A percentile compares a stretch with the other conserved stretches of the same genome.
Conservation (phyloP, 805 yeast species). For the Candida parachauliodes region DNA sequence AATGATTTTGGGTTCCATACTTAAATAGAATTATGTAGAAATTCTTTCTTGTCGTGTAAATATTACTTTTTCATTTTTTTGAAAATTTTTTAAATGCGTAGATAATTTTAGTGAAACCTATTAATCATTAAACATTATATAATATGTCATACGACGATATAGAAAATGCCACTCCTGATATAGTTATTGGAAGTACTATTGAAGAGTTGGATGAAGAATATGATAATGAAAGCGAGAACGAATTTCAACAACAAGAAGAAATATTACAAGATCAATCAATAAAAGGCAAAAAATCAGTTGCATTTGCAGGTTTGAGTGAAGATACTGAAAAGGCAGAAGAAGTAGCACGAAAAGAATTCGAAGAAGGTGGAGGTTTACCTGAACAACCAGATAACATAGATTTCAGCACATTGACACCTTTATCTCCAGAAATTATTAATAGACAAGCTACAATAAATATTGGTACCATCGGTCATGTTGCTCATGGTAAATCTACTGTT, state of each 20-base stretch:
- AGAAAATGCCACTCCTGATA: slow-evolving; percentile 81
- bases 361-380: slow-evolving; percentile 98
- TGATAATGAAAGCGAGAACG: slow-evolving; percentile 45
- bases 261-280: slow-evolving; percentile 27
- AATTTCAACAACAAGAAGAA: slow-evolving; percentile 43
- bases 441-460: slow-evolving; percentile 99
- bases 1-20: slow-evolving; percentile 85
- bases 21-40: neutral
- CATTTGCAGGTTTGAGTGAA: slow-evolving; percentile 70
- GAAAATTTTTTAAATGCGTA: slow-evolving; percentile 3
- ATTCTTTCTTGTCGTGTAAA: slow-evolving; percentile 3
- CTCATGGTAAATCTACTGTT: slow-evolving; percentile 92
- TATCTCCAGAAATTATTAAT: slow-evolving; percentile 91
- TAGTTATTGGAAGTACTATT: slow-evolving; percentile 61
- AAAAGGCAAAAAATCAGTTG: slow-evolving; percentile 65
- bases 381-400: slow-evolving; percentile 93
- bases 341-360: slow-evolving; percentile 77
- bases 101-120: neutral
- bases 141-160: slow-evolving; percentile 70
- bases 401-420: slow-evolving; percentile 74
- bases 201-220: slow-evolving; percentile 36
- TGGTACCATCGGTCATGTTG: slow-evolving; percentile 96
- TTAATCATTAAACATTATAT: no score
- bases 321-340: slow-evolving; percentile 70
- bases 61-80: slow-evolving; percentile 3